phyloP scores from a whole-genome alignment of 768 basidiomycete species.

The Tricholoma flavovirens region DNA sequence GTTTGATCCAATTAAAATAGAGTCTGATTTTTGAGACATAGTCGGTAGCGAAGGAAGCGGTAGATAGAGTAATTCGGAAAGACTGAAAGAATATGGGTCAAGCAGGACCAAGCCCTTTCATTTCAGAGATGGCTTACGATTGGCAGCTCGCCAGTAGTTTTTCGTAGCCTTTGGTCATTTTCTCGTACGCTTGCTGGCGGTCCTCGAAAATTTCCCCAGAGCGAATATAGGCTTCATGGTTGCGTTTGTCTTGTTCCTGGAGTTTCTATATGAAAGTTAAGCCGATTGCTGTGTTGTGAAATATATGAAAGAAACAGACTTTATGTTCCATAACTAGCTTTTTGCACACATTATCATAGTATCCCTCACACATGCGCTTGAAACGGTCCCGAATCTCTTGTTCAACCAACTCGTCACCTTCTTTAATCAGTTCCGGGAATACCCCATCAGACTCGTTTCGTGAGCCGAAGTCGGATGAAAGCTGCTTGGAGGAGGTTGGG shows the following conservation, averaged over 20 bases:
- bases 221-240: slow-evolving; percentile 98
- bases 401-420: slow-evolving; percentile 76
- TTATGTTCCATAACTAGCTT: slow-evolving; percentile 90
- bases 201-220: slow-evolving; percentile 99
- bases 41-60: slow-evolving; percentile 82
- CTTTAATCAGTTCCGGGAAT: slow-evolving; percentile 38
- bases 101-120: slow-evolving; percentile 1
- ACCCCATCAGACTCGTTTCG: slow-evolving; percentile 24
- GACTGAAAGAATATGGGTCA: slow-evolving; percentile 33
- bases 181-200: slow-evolving; percentile 97
- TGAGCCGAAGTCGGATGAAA: slow-evolving; percentile 46
- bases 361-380: slow-evolving; percentile 88
- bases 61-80: slow-evolving; percentile 87
- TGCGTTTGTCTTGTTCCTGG: slow-evolving; percentile 94
- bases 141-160: slow-evolving; percentile 86
- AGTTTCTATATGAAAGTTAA: slow-evolving; percentile 52
- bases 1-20: slow-evolving; percentile 65
- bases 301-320: slow-evolving; percentile 34
- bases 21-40: slow-evolving; percentile 72
- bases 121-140: slow-evolving; percentile 44
- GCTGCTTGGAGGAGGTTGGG: slow-evolving; percentile 49
- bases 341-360: slow-evolving; percentile 88
- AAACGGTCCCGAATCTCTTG: slow-evolving; percentile 84
- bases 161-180: slow-evolving; percentile 96
- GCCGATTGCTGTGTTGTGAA: background rate